phyloP scores from a whole-genome alignment of 768 basidiomycete species.

The Amanita muscaria region DNA sequence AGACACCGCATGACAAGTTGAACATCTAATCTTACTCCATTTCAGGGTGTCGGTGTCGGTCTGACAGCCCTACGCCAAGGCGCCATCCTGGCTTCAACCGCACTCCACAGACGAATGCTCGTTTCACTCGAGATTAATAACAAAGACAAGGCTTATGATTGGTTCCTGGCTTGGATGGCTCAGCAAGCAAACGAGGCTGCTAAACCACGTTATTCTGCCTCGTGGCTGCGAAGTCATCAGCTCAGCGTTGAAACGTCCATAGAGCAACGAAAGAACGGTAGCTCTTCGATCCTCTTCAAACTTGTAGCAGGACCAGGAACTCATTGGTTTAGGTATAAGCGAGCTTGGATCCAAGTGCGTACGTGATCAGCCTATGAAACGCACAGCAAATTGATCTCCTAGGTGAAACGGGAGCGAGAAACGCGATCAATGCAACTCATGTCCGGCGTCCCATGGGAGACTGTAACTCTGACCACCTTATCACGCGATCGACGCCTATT shows the following conservation, averaged over 20 bases:
- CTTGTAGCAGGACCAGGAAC: slow-evolving; percentile 94
- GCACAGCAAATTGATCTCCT: slow-evolving; percentile 11
- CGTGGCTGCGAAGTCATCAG: slow-evolving; percentile 77
- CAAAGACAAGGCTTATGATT: slow-evolving; percentile 90
- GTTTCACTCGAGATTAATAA: slow-evolving; percentile 95
- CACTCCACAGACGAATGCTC: slow-evolving; percentile 82
- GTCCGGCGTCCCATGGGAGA: slow-evolving; percentile 96
- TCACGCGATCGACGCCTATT: slow-evolving; percentile 82
- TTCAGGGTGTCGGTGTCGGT: slow-evolving; percentile 84
- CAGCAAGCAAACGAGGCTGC: slow-evolving; percentile 39
- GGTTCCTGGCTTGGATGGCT: slow-evolving; percentile 97
- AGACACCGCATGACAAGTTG: slow-evolving; percentile 1
- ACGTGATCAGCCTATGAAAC: slow-evolving; percentile 10
- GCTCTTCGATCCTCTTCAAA: slow-evolving; percentile 80
- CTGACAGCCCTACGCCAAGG: slow-evolving; percentile 69
- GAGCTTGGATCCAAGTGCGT: slow-evolving; percentile 92
- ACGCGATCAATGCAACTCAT: slow-evolving; percentile 85
- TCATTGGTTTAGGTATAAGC: slow-evolving; percentile 84
- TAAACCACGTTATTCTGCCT: slow-evolving; percentile 21
- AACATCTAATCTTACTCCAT: neutral
- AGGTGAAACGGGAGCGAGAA: slow-evolving; percentile 95
- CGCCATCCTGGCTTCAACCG: slow-evolving; percentile 55
- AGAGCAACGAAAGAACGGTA: slow-evolving; percentile 86
- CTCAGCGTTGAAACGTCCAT: slow-evolving; percentile 90
- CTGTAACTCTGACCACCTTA: slow-evolving; percentile 86